Evolutionary conservation across 768 basidiomycete genomes (phyloP).

Genomic region (Amanita molliuscula): DNA sequence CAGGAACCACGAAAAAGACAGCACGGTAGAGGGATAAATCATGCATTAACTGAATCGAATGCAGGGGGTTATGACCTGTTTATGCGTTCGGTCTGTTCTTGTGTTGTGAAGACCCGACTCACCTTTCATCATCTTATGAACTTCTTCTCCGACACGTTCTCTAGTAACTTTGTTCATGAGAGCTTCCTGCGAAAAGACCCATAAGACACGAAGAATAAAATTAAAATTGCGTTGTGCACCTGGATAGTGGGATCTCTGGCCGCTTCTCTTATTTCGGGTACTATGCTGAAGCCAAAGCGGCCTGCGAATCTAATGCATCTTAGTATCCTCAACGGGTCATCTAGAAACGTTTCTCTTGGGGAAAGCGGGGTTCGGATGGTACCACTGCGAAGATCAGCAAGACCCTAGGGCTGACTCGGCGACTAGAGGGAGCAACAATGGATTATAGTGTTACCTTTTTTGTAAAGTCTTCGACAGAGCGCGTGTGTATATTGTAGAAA

Average conservation of each 20-base stretch:
- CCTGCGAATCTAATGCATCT: constrained; percentile 89
- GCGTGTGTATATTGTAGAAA: constrained; percentile 91
- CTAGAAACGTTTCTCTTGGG: constrained; percentile 80
- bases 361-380: constrained; percentile 83
- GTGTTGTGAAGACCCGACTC: constrained; percentile 2
- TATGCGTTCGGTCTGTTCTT: neutral
- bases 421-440: constrained; percentile 7
- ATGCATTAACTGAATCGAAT: constrained; percentile 66
- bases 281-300: constrained; percentile 76
- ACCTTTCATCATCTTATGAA: constrained; percentile 94
- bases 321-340: constrained; percentile 91
- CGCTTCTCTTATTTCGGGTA: constrained; percentile 53
- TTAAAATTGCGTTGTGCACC: constrained; percentile 21
- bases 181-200: constrained; percentile 36
- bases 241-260: constrained; percentile 54
- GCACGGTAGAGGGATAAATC: constrained; percentile 59
- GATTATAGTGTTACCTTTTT: constrained; percentile 39
- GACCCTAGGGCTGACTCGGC: constrained; percentile 39
- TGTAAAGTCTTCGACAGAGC: constrained; percentile 79
- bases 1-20: constrained; percentile 50
- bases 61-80: constrained; percentile 65
- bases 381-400: constrained; percentile 72
- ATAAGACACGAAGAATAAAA: constrained; percentile 16
- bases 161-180: constrained; percentile 75
- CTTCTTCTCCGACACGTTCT: constrained; percentile 86